Evolutionary conservation across 106 monocot genomes (phyloP), one percentile per base, ranked within the genome.

Genomic region (Apostasia shenzhenica): DNA sequence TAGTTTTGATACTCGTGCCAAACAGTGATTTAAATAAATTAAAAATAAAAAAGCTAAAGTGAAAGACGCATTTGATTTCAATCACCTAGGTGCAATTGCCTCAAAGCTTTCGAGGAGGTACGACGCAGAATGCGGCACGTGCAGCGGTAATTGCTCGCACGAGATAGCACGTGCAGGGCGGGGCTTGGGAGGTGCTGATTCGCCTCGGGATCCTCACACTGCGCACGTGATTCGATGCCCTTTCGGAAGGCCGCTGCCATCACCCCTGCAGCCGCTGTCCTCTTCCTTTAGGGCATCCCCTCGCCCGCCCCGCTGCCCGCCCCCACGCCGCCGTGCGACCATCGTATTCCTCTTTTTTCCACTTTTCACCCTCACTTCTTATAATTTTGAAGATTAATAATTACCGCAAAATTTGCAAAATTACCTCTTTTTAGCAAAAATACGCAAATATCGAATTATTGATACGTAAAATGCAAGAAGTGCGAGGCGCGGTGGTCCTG

Each of bases 211-310:
- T 85, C 85, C 78, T 59, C 68, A 72, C 8, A 68, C 52, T 49
- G 6, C 57, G 72, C 85, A 81, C 85, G 85, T 85, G 85, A 85
- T 85, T 81, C 78, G 84, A 85, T 85, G 74, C 85, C 67, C n/a
- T 63, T 59, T 8, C 14, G 48, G 55, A 12, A 6, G 57, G 55
- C 4, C 55, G 58, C 67, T 45, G 49, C 59, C 73, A 55, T 4
- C 61, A 42, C 72, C 2, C 66, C 60, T 14, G 61, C 61, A 45
- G 14, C 6, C 10, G 57, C 49, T 59, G 67, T 70, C 70, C 67
- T 67, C 72, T 59, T 46, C 8, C 68, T 11, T 14, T 55, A 40
- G 53, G 59, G 70, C 66, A 51, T 55, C 48, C 8, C 41, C 70
- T 53, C 14, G 41, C 6, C 44, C 51, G 14, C 61, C 59, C 46